Conservation (phyloP, 106 monocot species). For the Acanthochlamys bracteata region DNA sequence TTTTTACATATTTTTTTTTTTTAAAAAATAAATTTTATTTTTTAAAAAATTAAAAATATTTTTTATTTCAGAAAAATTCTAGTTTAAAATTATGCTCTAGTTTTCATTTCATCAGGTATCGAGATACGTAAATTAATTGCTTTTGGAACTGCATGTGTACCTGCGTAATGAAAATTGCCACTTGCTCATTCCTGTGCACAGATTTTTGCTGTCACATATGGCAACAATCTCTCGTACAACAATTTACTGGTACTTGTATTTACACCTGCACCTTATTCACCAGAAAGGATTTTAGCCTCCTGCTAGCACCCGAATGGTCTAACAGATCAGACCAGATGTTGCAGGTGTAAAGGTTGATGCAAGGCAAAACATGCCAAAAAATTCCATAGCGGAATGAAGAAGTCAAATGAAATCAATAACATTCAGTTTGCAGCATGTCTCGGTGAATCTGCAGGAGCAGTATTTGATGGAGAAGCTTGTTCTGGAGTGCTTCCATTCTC, state of each 20-base stretch:
- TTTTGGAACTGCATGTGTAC: background rate
- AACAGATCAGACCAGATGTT: background rate
- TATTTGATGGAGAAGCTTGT: conserved; percentile 24
- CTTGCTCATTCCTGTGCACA: background rate
- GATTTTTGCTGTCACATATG: conserved; percentile 5
- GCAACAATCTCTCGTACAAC: background rate
- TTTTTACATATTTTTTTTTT: too few relatives aligned
- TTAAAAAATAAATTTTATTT: too few relatives aligned
- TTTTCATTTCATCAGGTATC: too few relatives aligned
- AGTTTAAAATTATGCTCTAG: too few relatives aligned
- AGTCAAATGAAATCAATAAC: background rate
- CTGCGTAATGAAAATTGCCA: background rate
- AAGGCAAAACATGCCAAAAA: conserved; percentile 7
- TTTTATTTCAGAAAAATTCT: too few relatives aligned
- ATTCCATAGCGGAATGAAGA: background rate
- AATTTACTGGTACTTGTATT: conserved; percentile 9
- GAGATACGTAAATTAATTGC: too few relatives aligned
- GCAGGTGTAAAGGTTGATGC: background rate
- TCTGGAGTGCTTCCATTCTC: conserved; percentile 12
- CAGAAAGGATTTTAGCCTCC: conserved; percentile 8
- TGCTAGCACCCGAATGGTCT: background rate
- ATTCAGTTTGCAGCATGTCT: conserved; percentile 24
- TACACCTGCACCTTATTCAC: conserved; percentile 26
- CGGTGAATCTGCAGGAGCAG: conserved; percentile 18
- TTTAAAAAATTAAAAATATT: too few relatives aligned